phyloP scores from a whole-genome alignment of 2,329 filamentous ascomycete species.

The Aschersonia sp. region DNA sequence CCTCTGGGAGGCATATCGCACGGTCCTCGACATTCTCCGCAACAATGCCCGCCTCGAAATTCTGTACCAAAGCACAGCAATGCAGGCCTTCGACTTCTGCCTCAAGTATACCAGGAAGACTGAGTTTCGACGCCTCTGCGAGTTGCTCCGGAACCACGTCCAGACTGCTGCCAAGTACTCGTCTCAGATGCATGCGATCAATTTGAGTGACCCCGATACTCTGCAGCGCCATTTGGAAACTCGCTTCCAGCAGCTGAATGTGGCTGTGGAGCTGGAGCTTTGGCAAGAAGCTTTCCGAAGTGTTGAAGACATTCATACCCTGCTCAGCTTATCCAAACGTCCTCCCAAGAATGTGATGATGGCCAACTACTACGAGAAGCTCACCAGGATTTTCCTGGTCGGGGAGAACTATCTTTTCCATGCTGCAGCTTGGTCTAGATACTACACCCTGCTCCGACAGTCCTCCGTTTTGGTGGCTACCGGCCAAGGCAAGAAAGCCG shows the following conservation, averaged over 20 bases:
- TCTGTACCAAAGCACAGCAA: constrained; percentile 95
- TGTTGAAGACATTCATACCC: constrained; percentile 95
- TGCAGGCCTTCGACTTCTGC: constrained; percentile 98
- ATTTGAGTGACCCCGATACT: constrained; percentile 93
- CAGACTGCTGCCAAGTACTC: constrained; percentile 99
- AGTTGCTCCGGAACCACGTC: constrained; percentile 94
- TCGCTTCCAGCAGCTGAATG: constrained; percentile 95
- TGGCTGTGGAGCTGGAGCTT: constrained; percentile 90
- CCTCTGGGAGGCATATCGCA: constrained; percentile 97
- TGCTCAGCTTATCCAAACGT: constrained; percentile 94
- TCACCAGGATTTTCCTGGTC: constrained; percentile 95
- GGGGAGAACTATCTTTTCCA: constrained; percentile 99
- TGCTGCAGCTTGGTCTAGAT: constrained; percentile 90
- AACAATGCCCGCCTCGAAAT: constrained; percentile 97
- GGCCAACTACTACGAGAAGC: constrained; percentile 99
- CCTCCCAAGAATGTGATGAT: constrained; percentile 99
- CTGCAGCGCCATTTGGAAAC: constrained; percentile 95
- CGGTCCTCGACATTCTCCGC: constrained; percentile 93
- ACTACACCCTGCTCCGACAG: constrained; percentile 91
- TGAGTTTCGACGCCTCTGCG: constrained; percentile 95
- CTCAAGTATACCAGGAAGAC: constrained; percentile 97
- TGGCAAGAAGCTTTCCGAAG: constrained; percentile 99
- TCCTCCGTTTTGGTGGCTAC: constrained; percentile 70
- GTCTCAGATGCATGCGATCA: constrained; percentile 98
- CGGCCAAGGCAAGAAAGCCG: constrained; percentile 81